These are phyloP conservation scores for Pyrenochaeta sp. DNA, from an alignment of 2,329 filamentous ascomycete genomes.

Conservation along the genomic window DNA sequence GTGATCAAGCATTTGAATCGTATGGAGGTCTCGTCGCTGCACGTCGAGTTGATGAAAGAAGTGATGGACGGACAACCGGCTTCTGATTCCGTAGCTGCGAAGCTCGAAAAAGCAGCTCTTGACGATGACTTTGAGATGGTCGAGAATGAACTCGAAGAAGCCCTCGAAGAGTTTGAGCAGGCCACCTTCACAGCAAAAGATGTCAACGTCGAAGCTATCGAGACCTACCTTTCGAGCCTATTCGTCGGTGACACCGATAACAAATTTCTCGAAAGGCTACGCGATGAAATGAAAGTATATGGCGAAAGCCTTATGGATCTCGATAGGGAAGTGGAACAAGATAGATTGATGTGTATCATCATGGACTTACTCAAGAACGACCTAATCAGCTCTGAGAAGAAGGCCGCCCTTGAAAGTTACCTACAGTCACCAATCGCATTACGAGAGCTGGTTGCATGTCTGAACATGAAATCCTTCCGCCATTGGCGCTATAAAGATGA, in stretches of 20 bases:
- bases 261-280: slow-evolving; percentile 15
- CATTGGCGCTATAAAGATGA: slow-evolving; percentile 37
- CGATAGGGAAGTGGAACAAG: slow-evolving; percentile 49
- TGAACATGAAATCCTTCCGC: slow-evolving; percentile 35
- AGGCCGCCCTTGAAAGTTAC: slow-evolving; percentile 33
- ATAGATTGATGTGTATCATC: slow-evolving; percentile 57
- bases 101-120: slow-evolving; percentile 31
- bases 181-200: slow-evolving; percentile 24
- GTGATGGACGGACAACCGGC: slow-evolving; percentile 42
- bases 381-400: slow-evolving; percentile 60
- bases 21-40: slow-evolving; percentile 65
- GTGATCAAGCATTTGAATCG: slow-evolving; percentile 62
- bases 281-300: slow-evolving; percentile 19
- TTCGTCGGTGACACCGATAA: slow-evolving; percentile 14
- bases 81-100: slow-evolving; percentile 11
- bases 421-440: slow-evolving; percentile 31
- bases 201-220: slow-evolving; percentile 26
- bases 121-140: slow-evolving; percentile 57
- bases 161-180: slow-evolving; percentile 53
- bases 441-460: slow-evolving; percentile 30
- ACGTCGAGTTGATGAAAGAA: slow-evolving; percentile 60
- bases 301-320: slow-evolving; percentile 23
- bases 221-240: slow-evolving; percentile 28
- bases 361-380: slow-evolving; percentile 59
- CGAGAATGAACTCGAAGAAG: slow-evolving; percentile 63